Base-by-base conservation (phyloP, 768 basidiomycete species). In the Suillus subalutaceus region DNA sequence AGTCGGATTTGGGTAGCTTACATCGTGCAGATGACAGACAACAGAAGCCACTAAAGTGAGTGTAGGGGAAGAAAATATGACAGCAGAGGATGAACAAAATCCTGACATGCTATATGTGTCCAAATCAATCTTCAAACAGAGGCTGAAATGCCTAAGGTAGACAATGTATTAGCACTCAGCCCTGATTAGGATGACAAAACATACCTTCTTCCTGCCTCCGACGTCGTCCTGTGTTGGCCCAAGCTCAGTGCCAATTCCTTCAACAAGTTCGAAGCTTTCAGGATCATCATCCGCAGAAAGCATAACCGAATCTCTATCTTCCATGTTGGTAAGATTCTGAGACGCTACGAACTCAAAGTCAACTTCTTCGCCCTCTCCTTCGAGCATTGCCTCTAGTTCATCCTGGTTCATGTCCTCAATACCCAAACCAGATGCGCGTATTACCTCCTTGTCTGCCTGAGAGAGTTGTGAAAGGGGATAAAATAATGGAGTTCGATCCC, bases 401-500 rank as follows among this genome's bases (percentile, higher is more conserved):
- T 86, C 83, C 6, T 76, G 81, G 65, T 82, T 79, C 90, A 93
- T 91, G 66, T 82, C 72, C 70, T 91, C 90, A 30, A 89, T 80
- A 3, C 88, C 90, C 37, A 93, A 77, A 6, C 91, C 91, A 1
- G 88, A 87, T 35, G 81, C 82, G 44, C 81, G 81, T 55, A 92
- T 80, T 6, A 81, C 80, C 61, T 82, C 84, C 69, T 82, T 79
- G 44, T 86, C 84, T 38, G 81, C 82, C 37, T 79, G 80, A 4
- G 90, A 89, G 44, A 90, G 80, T 72, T 89, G 89, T n/a, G 88
- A 86, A 79, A 64, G 81, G 70, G 73, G 88, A 79, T 72, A 86
- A 73, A 64, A 86, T 80, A 75, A 69, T 12, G 76, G 77, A 2
- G 73, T 69, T 67, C 57, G 48, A 66, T 52, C 37, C 66, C 67